Conservation (phyloP, 345 rosid genomes). For the Eutrema heterophyllum region DNA sequence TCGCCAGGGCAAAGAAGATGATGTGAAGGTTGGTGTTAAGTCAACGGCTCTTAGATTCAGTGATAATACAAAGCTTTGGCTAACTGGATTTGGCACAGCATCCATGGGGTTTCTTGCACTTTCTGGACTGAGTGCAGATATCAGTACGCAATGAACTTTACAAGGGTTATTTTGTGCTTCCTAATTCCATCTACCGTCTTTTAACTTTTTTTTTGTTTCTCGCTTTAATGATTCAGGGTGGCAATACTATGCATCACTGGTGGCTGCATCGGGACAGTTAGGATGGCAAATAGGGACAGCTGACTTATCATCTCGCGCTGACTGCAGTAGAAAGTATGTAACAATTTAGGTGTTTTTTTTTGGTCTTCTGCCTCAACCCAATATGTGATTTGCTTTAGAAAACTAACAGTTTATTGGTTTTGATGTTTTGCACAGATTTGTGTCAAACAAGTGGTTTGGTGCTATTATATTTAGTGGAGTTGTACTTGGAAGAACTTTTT, state of each 20-base stretch:
- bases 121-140: constrained; percentile 69
- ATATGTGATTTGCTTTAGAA: constrained; percentile 22
- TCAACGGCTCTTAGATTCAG: constrained; percentile 95
- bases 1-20: too few species aligned
- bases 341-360: not conserved
- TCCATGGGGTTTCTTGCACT: constrained; percentile 68
- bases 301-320: constrained; percentile 53
- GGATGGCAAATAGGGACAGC: constrained; percentile 85
- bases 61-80: constrained; percentile 74
- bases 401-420: not conserved
- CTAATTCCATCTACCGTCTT: not conserved
- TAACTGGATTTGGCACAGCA: constrained; percentile 68
- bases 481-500: constrained; percentile 55
- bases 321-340: constrained; percentile 31
- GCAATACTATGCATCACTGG: constrained; percentile 66
- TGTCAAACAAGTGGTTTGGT: constrained; percentile 93
- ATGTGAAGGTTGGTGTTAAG: constrained; percentile 86
- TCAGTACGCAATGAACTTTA: constrained; percentile 44
- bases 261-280: constrained; percentile 76
- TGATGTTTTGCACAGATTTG: constrained; percentile 51
- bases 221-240: constrained; percentile 45
- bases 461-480: constrained; percentile 69
- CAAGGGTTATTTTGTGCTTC: not conserved
- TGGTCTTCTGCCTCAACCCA: constrained; percentile 36
- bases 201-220: not conserved